A percentile compares a stretch with the other conserved stretches of the same genome.
Evolutionary conservation across 2,329 filamentous ascomycete genomes (phyloP).

Genomic region (Colletotrichum liriopes): DNA sequence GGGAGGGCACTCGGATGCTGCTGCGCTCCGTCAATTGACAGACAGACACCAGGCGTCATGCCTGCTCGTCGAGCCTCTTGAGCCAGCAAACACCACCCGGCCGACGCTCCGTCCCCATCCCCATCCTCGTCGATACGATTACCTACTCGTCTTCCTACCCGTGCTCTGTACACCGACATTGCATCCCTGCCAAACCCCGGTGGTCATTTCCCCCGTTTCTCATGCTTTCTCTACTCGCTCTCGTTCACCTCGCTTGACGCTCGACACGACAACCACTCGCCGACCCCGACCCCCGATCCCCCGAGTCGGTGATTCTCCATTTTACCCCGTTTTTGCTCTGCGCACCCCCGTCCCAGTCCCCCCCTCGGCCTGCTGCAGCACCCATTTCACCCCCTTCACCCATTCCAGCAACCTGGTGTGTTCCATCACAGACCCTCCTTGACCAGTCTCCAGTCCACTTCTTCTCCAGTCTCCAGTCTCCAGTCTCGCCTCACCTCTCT

Average conservation of each 20-base stretch:
- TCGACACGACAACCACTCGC: neutral
- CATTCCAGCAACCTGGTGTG: slow-evolving; percentile 38
- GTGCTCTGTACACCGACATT: neutral
- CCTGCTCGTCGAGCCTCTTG: neutral
- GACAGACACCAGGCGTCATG: slow-evolving; percentile 12
- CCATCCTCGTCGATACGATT: neutral
- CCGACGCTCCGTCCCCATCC: neutral
- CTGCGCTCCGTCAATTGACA: neutral
- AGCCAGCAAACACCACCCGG: neutral
- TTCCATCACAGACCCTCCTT: slow-evolving; percentile 37
- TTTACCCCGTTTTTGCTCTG: slow-evolving; percentile 40
- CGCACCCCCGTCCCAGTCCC: slow-evolving; percentile 13
- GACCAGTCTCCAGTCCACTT: slow-evolving; percentile 29
- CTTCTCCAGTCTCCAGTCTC: slow-evolving; percentile 18
- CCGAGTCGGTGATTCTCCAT: slow-evolving; percentile 21
- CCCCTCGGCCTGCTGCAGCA: too few relatives aligned
- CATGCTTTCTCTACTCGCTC: neutral
- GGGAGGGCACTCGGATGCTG: neutral
- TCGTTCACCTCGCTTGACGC: too few relatives aligned
- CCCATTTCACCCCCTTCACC: neutral
- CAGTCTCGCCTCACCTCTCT: slow-evolving; percentile 24
- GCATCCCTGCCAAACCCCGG: neutral
- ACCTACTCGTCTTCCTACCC: neutral
- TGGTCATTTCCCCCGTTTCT: neutral
- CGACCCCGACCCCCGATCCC: slow-evolving; percentile 7